Evolutionary conservation across 2,329 filamentous ascomycete species (phyloP).

Genomic region (Ophiostoma montium): DNA sequence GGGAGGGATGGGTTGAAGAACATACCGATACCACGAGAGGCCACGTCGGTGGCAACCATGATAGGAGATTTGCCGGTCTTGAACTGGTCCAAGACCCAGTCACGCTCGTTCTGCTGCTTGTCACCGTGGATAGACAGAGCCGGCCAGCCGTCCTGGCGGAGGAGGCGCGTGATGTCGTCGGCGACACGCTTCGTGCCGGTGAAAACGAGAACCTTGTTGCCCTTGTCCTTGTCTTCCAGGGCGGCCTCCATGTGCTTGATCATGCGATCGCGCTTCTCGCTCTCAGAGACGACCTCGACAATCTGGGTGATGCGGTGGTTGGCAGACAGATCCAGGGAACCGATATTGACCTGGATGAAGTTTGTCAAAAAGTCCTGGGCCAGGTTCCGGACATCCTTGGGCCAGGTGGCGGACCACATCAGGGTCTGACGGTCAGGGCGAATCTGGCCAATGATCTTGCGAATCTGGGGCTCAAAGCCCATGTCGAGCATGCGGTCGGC

Average conservation of each 20-base stretch:
- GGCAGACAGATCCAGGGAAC: slow-evolving; percentile 87
- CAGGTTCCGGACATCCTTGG: slow-evolving; percentile 90
- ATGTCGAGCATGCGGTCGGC: slow-evolving; percentile 99
- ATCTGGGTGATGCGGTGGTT: slow-evolving; percentile 98
- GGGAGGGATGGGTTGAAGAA: slow-evolving; percentile 27
- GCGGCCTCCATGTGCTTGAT: slow-evolving; percentile 95
- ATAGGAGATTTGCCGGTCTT: slow-evolving; percentile 98
- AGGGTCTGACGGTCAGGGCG: slow-evolving; percentile 96
- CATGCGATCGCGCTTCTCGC: slow-evolving; percentile 96
- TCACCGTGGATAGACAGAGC: slow-evolving; percentile 97
- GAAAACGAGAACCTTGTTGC: slow-evolving; percentile 94
- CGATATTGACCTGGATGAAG: slow-evolving; percentile 98
- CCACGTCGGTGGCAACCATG: slow-evolving; percentile 99
- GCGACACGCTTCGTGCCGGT: slow-evolving; percentile 89
- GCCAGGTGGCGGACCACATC: slow-evolving; percentile 99
- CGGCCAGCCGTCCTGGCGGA: slow-evolving; percentile 95
- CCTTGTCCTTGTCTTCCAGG: slow-evolving; percentile 87
- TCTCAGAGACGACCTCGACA: slow-evolving; percentile 88
- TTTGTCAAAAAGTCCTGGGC: slow-evolving; percentile 83
- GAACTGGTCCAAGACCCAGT: slow-evolving; percentile 99
- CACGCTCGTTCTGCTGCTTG: slow-evolving; percentile 98
- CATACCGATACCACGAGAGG: slow-evolving; percentile 99
- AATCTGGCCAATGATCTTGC: slow-evolving; percentile 96
- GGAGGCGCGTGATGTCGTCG: slow-evolving; percentile 93
- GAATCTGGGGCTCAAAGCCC: slow-evolving; percentile 99